Evolutionary conservation across 257 asterid species (phyloP), one percentile per base, ranked within the genome.

Genomic region (Primulina eburnea): DNA sequence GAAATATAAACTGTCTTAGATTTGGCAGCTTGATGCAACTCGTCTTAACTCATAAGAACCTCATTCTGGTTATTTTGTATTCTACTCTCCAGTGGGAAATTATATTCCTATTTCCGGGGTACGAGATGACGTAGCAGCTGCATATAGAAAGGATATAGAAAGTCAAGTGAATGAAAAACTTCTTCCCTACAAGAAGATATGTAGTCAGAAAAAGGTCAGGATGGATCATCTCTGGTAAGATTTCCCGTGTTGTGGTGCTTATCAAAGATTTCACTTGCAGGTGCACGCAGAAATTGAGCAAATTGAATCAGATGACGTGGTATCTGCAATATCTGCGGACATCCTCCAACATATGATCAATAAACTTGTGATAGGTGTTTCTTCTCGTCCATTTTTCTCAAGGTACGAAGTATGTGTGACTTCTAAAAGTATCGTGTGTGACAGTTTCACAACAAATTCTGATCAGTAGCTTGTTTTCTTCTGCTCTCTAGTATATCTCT

Each of bases 301-400:
- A 69, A 79, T 92, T 33, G 98, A 92, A 75, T 87, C 97, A 2
- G 90, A 89, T 78, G 89, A 92, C 68, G 86, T 88, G 35, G 87
- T 60, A 52, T 28, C 76, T 50, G 92, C 90, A 59, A 75, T 92
- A 69, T 72, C 88, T 4, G 69, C 28, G 71, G 83, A 83, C 70
- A 71, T 90, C 71, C 69, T 32, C n/a, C 83, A 79, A 60, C 62
- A 73, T 70, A 69, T 74, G 62, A 87, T 84, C 61, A 59, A 20
- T 64, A 90, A 83, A 73, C 93, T 92, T 68, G 96, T 90, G 65
- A 85, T 92, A 66, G 96, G 96, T 56, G 59, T 84, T 76, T 88
- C 96, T 29, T 85, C 93, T 67, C 87, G 94, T 33, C 65, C 83
- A 69, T 63, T 89, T 63, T 87, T 92, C 75, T 83, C 92, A 32